Evolutionary conservation across 345 rosid genomes (phyloP), one percentile per base, ranked within the genome.

Genomic region (Pseudoturritis turrita): DNA sequence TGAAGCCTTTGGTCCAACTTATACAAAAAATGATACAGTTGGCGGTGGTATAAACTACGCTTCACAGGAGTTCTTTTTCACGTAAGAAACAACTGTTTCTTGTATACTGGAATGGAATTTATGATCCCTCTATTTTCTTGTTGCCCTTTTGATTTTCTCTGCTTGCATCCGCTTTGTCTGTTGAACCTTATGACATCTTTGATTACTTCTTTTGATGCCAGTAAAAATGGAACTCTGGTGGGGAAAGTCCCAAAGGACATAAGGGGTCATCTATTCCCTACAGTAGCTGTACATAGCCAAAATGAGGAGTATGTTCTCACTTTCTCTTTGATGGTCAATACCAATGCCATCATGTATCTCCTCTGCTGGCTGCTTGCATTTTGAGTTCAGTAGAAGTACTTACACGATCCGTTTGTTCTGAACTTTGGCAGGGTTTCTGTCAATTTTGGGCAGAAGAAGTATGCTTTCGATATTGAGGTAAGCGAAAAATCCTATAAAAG

Each of bases 41-140:
- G 99, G 99, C 35, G 91, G 88, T 58, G 98, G 99, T 74, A 89
- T 95, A 59, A 89, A 91, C 83, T 91, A 87, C 81, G 88, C 86
- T 77, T 77, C 88, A 0, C 92, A 87, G 77, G 89, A 88, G 72
- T 84, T 89, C 77, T 89, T 95, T 84, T 95, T 95, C 87, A 95
- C 96, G 99, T 95, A 87, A 88, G 97, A 75, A 43, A 44, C 10
- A 18, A 26, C 31, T 61, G 81, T 58, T 65, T 31, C 7, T 29
- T 29, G 35, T 11, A n/a, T 33, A 33, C 37, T 8, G 9, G 37
- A 33, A 8, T 33, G 2, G 15, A 28, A 29, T 49, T 51, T 19
- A 39, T 23, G 55, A 43, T 45, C 13, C 5, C 6, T 58, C n/a
- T 52, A 14, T 62, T 14, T 62, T 15, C 31, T 47, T 60, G 13